phyloP scores from a whole-genome alignment of 495 filamentous ascomycete species.

The Penicillium psychrofluorescens region DNA sequence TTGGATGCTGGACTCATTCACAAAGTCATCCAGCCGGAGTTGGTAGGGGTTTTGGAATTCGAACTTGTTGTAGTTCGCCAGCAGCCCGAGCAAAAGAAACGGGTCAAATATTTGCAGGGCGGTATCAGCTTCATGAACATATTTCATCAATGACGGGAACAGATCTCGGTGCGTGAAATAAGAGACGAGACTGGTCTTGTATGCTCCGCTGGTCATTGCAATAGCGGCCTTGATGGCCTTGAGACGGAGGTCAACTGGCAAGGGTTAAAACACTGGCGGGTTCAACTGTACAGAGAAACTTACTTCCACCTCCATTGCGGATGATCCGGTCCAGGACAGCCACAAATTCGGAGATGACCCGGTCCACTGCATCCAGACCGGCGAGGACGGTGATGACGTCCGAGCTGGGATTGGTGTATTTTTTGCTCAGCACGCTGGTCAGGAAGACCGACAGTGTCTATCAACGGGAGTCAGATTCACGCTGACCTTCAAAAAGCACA shows the following conservation, averaged over 20 bases:
- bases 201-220: slow-evolving; percentile 82
- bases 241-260: slow-evolving; percentile 59
- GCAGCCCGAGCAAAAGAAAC: slow-evolving; percentile 76
- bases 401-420: slow-evolving; percentile 91
- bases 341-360: slow-evolving; percentile 83
- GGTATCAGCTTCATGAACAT: slow-evolving; percentile 73
- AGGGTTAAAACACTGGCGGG: background rate
- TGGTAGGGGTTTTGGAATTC: slow-evolving; percentile 98
- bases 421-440: slow-evolving; percentile 70
- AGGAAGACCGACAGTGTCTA: slow-evolving; percentile 91
- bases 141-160: slow-evolving; percentile 94
- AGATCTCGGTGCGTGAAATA: slow-evolving; percentile 95
- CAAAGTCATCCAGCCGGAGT: slow-evolving; percentile 91
- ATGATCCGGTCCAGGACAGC: slow-evolving; percentile 72
- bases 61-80: slow-evolving; percentile 99
- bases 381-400: slow-evolving; percentile 88
- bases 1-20: slow-evolving; percentile 81
- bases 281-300: slow-evolving; percentile 16
- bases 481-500: no score
- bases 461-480: slow-evolving; percentile 27
- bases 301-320: slow-evolving; percentile 66
- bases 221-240: slow-evolving; percentile 78
- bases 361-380: slow-evolving; percentile 80
- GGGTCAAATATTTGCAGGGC: slow-evolving; percentile 58
- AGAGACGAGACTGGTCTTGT: slow-evolving; percentile 85